A percentile compares a stretch with the other conserved stretches of the same genome.
These are phyloP conservation scores for Bauhinia variegata DNA, from an alignment of 306 rosid genomes.

Conservation along the genomic window DNA sequence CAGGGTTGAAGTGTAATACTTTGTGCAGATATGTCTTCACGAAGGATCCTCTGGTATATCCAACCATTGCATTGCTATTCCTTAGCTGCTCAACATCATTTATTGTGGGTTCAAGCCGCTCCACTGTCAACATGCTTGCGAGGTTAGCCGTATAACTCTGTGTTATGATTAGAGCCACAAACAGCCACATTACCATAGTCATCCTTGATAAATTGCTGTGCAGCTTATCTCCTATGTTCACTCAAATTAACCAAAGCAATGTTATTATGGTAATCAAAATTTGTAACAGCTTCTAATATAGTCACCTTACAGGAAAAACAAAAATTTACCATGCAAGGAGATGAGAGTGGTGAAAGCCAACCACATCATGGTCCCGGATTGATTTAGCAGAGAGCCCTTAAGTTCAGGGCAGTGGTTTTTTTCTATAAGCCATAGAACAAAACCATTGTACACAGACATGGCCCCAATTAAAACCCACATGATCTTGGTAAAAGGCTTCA, in stretches of 20 bases:
- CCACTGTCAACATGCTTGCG: constrained; percentile 44
- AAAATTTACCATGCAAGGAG: constrained; percentile 48
- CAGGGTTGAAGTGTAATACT: not conserved
- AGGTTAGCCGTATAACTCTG: constrained; percentile 50
- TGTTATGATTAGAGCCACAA: constrained; percentile 45
- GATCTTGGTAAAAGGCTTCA: constrained; percentile 53
- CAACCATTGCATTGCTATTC: constrained; percentile 32
- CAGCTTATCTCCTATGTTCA: constrained; percentile 35
- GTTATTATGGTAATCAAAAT: too few species aligned
- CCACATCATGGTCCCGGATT: constrained; percentile 47
- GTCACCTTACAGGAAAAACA: not conserved
- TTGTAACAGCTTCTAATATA: too few species aligned
- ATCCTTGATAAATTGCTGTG: constrained; percentile 46
- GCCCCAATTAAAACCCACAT: constrained; percentile 50
- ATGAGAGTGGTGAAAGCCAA: constrained; percentile 52
- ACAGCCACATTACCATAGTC: constrained; percentile 50
- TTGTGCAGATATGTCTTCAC: constrained; percentile 27
- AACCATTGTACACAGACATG: constrained; percentile 50
- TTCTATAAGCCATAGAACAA: constrained; percentile 59
- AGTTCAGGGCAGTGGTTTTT: constrained; percentile 36
- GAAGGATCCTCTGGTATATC: constrained; percentile 40
- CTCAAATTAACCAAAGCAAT: too few species aligned
- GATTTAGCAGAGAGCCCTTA: constrained; percentile 44
- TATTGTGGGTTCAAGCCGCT: constrained; percentile 46
- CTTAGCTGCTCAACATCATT: constrained; percentile 27